Base-by-base conservation (phyloP, 352 stramenopile genomes). In the Halophytophthora polymorphica region DNA sequence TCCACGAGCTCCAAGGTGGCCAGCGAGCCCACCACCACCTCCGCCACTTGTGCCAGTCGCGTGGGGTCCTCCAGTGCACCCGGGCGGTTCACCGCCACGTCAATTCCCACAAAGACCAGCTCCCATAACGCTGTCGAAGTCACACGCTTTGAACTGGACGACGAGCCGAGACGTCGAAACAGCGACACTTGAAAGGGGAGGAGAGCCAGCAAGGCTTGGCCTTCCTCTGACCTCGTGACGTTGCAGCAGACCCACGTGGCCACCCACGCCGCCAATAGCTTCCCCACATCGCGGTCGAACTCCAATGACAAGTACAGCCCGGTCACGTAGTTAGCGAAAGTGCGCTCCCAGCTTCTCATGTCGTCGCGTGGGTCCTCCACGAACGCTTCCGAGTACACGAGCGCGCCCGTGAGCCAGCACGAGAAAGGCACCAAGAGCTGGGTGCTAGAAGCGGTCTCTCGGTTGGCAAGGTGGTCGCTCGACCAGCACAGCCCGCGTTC, bases 241-340 rank as follows among this genome's bases (percentile, higher is more conserved):
- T 72, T 77, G 31, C 53, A 64, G 15, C 44, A 58, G 13, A 86
- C 56, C 80, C 75, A 89, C 11, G 61, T 72, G 18, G 25, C 45
- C 8, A 91, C 21, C 80, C 77, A 91, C 7, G 58, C 36, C 7
- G 37, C 34, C 0, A 77, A 39, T 0, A 91, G 56, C 6, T 43
- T 45, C 11, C 36, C 45, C 3, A 47, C 45, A 23, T 67, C 51
- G 25, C 45, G 52, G 36, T 70, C 33, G 40, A 86, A 91, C 50
- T 91, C 53, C 5, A 89, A 22, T 1, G 57, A 69, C n/a, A 91
- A 53, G 34, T 88, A 91, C 48, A 89, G 17, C 34, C 72, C 58
- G 0, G 64, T 69, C 37, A 77, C 47, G 28, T 77, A 73, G 39
- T 69, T 58, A 0, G 40, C 59, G 33, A 83, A 83, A 6, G 55